Conservation (phyloP, 345 rosid genomes). For the Rhodomyrtus tomentosa region DNA sequence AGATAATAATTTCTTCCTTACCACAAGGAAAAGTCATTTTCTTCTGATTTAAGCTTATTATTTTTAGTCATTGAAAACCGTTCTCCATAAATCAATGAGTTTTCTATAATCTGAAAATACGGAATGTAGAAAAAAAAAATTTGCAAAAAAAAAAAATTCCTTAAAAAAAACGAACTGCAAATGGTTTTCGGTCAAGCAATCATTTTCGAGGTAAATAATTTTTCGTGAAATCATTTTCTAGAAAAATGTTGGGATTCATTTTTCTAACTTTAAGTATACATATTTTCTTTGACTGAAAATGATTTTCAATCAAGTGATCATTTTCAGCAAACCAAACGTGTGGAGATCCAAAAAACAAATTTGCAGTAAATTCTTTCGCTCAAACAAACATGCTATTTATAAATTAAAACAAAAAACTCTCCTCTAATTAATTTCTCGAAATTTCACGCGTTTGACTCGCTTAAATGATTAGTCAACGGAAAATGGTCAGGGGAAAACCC, state of each 20-base stretch:
- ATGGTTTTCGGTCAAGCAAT: no score
- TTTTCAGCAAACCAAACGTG: fast-evolving
- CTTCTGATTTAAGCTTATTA: no score
- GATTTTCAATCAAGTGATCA: fast-evolving
- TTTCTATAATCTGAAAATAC: not conserved
- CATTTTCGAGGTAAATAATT: not conserved
- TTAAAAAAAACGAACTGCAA: no score
- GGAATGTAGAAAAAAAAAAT: no score
- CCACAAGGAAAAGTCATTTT: no score
- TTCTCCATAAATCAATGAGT: not conserved
- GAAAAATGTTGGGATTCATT: not conserved
- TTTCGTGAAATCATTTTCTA: not conserved
- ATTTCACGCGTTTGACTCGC: not conserved
- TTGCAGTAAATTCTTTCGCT: not conserved
- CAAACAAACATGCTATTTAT: not conserved
- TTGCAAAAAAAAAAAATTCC: no score
- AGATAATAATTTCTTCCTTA: no score
- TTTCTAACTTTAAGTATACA: fast-evolving
- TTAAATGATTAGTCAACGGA: fast-evolving
- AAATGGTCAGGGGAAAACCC: fast-evolving
- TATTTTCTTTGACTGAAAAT: fast-evolving
- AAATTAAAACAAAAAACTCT: not conserved
- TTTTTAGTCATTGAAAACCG: no score
- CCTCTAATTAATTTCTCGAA: fast-evolving
- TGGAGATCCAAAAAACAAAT: not conserved